phyloP scores from a whole-genome alignment of 1,284 basidiomycete genomes.

The Trametes hirsuta region DNA sequence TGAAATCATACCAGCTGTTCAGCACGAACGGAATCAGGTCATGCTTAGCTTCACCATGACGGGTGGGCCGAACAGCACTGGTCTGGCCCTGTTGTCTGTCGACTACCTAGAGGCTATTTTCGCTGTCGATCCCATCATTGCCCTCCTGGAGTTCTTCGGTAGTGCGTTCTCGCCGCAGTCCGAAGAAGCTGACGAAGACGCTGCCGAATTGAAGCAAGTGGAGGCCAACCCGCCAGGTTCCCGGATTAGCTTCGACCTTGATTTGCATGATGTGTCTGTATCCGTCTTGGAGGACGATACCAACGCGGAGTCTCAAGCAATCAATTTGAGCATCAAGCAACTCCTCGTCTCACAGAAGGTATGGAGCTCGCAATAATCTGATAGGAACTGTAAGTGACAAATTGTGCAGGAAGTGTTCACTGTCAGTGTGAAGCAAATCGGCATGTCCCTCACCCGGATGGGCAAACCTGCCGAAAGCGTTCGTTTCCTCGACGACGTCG shows the following conservation, averaged over 20 bases:
- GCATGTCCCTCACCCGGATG: slow-evolving; percentile 96
- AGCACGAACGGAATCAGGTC: slow-evolving; percentile 91
- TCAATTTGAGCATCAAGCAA: slow-evolving; percentile 85
- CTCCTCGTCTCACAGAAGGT: slow-evolving; percentile 94
- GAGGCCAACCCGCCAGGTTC: slow-evolving; percentile 27
- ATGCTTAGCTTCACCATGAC: slow-evolving; percentile 91
- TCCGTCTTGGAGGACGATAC: slow-evolving; percentile 89
- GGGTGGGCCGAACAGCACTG: slow-evolving; percentile 56
- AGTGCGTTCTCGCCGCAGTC: slow-evolving; percentile 53
- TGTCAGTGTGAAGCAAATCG: slow-evolving; percentile 81
- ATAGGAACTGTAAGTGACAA: neutral
- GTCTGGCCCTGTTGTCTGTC: slow-evolving; percentile 84
- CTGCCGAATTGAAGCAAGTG: slow-evolving; percentile 8
- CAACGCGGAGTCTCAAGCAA: slow-evolving; percentile 83
- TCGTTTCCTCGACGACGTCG: slow-evolving; percentile 93
- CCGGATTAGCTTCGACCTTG: slow-evolving; percentile 73
- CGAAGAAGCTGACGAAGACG: slow-evolving; percentile 20
- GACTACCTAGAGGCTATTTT: slow-evolving; percentile 96
- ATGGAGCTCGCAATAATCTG: neutral
- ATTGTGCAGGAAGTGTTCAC: slow-evolving; percentile 74
- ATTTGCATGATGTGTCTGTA: slow-evolving; percentile 91
- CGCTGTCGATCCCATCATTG: slow-evolving; percentile 91
- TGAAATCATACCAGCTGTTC: slow-evolving; percentile 93
- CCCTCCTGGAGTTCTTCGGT: slow-evolving; percentile 85
- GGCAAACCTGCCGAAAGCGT: slow-evolving; percentile 83